These are phyloP conservation scores for Coemansia sp. DNA, from an alignment of 192 early-diverging fungal genomes.

Conservation along the genomic window DNA sequence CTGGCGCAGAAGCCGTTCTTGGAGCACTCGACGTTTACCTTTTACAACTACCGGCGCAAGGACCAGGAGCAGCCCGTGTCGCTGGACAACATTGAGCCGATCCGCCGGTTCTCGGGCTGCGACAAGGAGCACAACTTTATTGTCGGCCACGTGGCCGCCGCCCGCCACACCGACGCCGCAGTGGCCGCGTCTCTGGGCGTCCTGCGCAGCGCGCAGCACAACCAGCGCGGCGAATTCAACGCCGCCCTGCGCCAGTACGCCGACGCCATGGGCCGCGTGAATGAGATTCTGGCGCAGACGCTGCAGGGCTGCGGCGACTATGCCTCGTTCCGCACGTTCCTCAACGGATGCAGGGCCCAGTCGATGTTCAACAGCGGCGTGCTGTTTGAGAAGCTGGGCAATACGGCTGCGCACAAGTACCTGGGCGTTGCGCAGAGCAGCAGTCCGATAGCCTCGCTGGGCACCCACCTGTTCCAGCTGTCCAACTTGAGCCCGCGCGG, in stretches of 20 bases:
- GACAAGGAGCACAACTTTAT: conserved; percentile 79
- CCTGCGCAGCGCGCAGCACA: conserved; percentile 50
- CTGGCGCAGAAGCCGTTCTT: conserved; percentile 72
- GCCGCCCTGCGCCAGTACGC: conserved; percentile 54
- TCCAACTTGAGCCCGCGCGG: conserved; percentile 75
- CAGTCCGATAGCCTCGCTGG: conserved; percentile 80
- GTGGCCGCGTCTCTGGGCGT: conserved; percentile 60
- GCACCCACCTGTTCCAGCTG: conserved; percentile 81
- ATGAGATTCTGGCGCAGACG: conserved; percentile 77
- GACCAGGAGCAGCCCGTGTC: conserved; percentile 53
- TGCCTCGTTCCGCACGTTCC: conserved; percentile 85
- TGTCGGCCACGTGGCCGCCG: conserved; percentile 85
- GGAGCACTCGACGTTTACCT: conserved; percentile 71
- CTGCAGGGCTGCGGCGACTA: conserved; percentile 71
- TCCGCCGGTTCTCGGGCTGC: conserved; percentile 74
- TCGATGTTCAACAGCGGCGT: conserved; percentile 90
- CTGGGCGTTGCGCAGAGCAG: conserved; percentile 84
- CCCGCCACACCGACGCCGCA: conserved; percentile 63
- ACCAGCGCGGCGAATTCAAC: conserved; percentile 64
- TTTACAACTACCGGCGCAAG: conserved; percentile 83
- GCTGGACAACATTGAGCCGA: conserved; percentile 70
- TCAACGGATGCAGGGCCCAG: conserved; percentile 85
- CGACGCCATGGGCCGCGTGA: conserved; percentile 63
- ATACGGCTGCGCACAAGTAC: conserved; percentile 54
- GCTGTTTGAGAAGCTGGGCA: conserved; percentile 68